These are phyloP conservation scores for Aspergillus incahuasiensis DNA, from an alignment of 495 filamentous ascomycete species.

Conservation along the genomic window DNA sequence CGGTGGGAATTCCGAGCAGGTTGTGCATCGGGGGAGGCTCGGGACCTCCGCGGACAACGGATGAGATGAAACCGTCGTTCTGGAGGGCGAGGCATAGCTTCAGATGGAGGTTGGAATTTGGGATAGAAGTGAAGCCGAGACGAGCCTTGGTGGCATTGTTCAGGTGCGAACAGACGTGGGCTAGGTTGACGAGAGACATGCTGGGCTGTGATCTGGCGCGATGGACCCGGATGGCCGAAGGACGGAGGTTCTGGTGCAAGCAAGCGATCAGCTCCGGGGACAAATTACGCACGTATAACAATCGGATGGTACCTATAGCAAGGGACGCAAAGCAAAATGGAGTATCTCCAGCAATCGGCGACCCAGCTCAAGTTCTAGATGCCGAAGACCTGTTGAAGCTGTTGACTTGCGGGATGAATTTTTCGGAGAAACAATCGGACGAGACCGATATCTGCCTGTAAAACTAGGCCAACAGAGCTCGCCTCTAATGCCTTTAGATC, in stretches of 20 bases:
- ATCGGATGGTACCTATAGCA: neutral
- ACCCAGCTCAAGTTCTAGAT: neutral
- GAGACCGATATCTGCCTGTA: slow-evolving; percentile 10
- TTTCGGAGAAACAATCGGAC: slow-evolving; percentile 41
- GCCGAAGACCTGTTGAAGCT: slow-evolving; percentile 13
- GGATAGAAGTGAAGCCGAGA: slow-evolving; percentile 82
- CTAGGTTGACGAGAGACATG: slow-evolving; percentile 84
- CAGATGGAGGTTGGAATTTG: slow-evolving; percentile 76
- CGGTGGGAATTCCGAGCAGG: slow-evolving; percentile 41
- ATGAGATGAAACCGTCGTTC: slow-evolving; percentile 72
- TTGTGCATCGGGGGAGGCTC: slow-evolving; percentile 56
- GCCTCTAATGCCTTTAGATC: slow-evolving; percentile 1
- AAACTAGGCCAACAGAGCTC: neutral
- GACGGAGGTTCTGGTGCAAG: neutral
- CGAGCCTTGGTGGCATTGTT: slow-evolving; percentile 88
- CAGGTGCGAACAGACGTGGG: slow-evolving; percentile 83
- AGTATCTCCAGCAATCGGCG: neutral
- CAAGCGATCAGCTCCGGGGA: neutral
- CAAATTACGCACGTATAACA: too few relatives aligned
- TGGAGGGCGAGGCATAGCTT: slow-evolving; percentile 72
- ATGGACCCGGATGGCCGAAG: slow-evolving; percentile 17
- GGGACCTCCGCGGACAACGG: slow-evolving; percentile 73
- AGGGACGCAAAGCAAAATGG: neutral
- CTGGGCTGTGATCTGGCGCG: slow-evolving; percentile 22
- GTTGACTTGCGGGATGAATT: slow-evolving; percentile 27